A percentile compares a stretch with the other conserved stretches of the same genome.
Evolutionary conservation across 1,139 yeast species (phyloP).

Genomic region (Debaryomyces sp.): DNA sequence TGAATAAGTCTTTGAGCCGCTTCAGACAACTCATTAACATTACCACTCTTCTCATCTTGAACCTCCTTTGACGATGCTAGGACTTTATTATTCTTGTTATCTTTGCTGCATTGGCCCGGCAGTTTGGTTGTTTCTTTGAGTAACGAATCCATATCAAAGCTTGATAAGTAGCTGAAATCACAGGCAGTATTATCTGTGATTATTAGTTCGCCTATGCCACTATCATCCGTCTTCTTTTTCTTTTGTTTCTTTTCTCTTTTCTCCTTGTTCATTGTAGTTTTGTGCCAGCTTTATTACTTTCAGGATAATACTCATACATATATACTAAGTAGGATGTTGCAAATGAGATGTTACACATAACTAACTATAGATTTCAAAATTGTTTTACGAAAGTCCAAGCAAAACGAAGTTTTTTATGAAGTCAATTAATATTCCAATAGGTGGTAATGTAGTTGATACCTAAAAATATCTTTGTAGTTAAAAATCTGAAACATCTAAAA

Average conservation of each 20-base stretch:
- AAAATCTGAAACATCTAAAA: background rate
- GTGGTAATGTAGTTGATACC: background rate
- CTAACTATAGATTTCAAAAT: background rate
- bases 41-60: background rate
- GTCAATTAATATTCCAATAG: no score
- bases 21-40: background rate
- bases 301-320: background rate
- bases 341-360: background rate
- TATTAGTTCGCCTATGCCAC: background rate
- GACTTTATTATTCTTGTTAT: background rate
- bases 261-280: constrained; percentile 2
- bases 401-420: background rate
- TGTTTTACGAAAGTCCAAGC: background rate
- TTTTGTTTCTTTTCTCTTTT: constrained; percentile 7
- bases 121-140: background rate
- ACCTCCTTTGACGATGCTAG: background rate
- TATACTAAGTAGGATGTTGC: background rate
- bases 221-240: constrained; percentile 6
- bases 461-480: background rate
- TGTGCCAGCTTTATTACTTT: background rate
- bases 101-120: background rate
- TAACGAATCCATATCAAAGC: background rate
- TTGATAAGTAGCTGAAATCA: background rate
- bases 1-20: background rate
- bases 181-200: background rate